Evolutionary conservation across 2,329 filamentous ascomycete genomes (phyloP).

Genomic region (Fusarium globosum): DNA sequence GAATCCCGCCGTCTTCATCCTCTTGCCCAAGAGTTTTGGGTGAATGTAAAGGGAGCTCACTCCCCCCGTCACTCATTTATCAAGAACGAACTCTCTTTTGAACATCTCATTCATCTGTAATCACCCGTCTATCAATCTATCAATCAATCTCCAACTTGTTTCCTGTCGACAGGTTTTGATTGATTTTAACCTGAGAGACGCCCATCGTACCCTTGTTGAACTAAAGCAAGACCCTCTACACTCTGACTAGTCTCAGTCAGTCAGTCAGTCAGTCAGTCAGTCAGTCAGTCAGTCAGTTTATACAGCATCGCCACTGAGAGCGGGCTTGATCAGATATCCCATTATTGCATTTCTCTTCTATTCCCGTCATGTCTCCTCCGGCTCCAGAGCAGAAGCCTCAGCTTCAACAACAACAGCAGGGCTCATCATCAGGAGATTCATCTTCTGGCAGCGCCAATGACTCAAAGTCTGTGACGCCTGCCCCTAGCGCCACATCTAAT

Average conservation of each 20-base stretch:
- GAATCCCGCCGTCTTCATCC: constrained; percentile 53
- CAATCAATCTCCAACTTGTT: constrained; percentile 14
- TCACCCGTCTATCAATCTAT: constrained; percentile 9
- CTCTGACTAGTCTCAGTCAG: constrained; percentile 26
- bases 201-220: constrained; percentile 6
- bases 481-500: constrained; percentile 60
- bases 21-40: constrained; percentile 49
- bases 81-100: constrained; percentile 36
- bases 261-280: neutral
- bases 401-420: constrained; percentile 35
- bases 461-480: constrained; percentile 65
- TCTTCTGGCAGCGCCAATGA: constrained; percentile 56
- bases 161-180: neutral
- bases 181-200: neutral
- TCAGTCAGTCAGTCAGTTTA: neutral
- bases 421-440: constrained; percentile 38
- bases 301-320: neutral
- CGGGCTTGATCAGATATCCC: constrained; percentile 36
- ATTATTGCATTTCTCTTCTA: constrained; percentile 15
- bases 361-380: constrained; percentile 49
- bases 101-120: constrained; percentile 38
- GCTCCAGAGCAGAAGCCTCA: constrained; percentile 42
- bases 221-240: constrained; percentile 8
- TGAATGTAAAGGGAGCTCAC: constrained; percentile 53
- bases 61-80: constrained; percentile 44